Evolutionary conservation across 495 filamentous ascomycete species (phyloP).

Genomic region (Penicillium tannophilum): DNA sequence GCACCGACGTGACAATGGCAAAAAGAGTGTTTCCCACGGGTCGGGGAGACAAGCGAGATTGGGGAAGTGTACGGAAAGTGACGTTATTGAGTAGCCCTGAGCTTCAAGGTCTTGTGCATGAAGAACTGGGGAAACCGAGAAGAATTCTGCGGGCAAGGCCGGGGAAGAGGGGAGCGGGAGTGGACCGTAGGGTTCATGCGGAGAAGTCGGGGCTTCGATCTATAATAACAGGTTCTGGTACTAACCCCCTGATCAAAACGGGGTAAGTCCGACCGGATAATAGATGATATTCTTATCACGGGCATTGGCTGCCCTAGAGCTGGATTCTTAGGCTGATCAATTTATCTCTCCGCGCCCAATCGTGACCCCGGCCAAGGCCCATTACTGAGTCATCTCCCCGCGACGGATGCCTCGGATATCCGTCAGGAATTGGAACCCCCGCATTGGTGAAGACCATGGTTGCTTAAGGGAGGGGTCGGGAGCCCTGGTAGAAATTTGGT

Average conservation of each 20-base stretch:
- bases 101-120: neutral
- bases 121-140: slow-evolving; percentile 7
- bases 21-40: neutral
- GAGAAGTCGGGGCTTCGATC: slow-evolving; percentile 18
- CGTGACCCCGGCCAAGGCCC: slow-evolving; percentile 14
- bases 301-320: neutral
- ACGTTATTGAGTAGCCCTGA: neutral
- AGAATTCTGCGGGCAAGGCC: slow-evolving; percentile 16
- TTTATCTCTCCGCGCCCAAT: neutral
- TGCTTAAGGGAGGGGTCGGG: neutral
- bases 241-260: neutral
- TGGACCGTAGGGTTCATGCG: slow-evolving; percentile 30
- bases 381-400: slow-evolving; percentile 17
- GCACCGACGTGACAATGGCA: slow-evolving; percentile 2
- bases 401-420: slow-evolving; percentile 28
- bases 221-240: neutral
- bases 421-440: slow-evolving; percentile 17
- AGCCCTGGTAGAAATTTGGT: neutral
- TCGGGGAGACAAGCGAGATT: neutral
- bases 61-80: neutral
- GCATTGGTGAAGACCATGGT: slow-evolving; percentile 14
- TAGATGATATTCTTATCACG: neutral
- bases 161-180: slow-evolving; percentile 27
- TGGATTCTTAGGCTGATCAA: neutral
- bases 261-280: slow-evolving; percentile 4